Evolutionary conservation across 1,139 yeast genomes (phyloP), one percentile per base, ranked within the genome.

Genomic region (Spencermartinsiella ligniputridi): DNA sequence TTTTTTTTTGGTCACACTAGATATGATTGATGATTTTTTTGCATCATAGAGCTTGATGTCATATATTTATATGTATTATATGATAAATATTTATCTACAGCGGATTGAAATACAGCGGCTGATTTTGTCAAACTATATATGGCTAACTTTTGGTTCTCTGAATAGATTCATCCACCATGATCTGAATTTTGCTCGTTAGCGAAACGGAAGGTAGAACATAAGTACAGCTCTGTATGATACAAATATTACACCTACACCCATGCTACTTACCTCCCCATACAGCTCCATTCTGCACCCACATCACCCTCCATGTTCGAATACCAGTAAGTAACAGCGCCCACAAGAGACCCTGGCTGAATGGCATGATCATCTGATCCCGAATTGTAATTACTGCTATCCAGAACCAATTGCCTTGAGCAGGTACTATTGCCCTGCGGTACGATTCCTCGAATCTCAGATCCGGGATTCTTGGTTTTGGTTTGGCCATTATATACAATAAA

Each of bases 331-430:
- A 51, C 2, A 71, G 50, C 1, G 79, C 70, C 70, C 76, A 70
- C 12, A 69, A 50, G 17, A 77, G 65, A 5, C 86, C 86, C 52
- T 81, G 86, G 1, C 72, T 54, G 3, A 68, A 51, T 1, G 70
- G 72, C 44, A 61, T 53, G 24, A 66, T 15, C 29, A 67, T 49
- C 52, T 68, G 72, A 51, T 67, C 69, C 11, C 64, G 56, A 12
- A 68, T 8, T 2, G 69, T 63, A 30, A 65, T 54, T 22, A 53
- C 45, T 3, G 51, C 50, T 12, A 61, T 50, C 49, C 55, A 51
- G 41, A 52, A 41, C 56, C 53, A 48, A 21, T 59, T 53, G 3
- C 66, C 68, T 13, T 57, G 46, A 1, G 69, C 67, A 2, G 58
- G 53, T 1, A 60, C 57, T 3, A 68, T 57, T 1, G 67, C 51